Evolutionary conservation across 106 monocot genomes (phyloP), one percentile per base, ranked within the genome.

Genomic region (Vanilla planifolia): DNA sequence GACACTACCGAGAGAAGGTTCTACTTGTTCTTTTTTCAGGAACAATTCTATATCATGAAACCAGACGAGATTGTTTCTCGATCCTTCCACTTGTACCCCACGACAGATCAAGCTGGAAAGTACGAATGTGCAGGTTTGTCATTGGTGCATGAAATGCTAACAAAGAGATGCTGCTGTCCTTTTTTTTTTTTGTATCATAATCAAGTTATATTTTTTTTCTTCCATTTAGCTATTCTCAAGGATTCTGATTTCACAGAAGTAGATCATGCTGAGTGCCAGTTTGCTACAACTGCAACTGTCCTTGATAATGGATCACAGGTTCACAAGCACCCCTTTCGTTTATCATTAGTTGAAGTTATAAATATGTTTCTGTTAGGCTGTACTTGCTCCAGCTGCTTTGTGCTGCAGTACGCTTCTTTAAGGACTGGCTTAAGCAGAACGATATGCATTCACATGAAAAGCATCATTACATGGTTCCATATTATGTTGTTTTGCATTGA

Each of bases 281-380:
- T 96, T 51, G 79, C 76, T 33, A 96, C 90, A 60, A 87, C 80
- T 15, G 69, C 89, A 62, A 96, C 95, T 59, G 41, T 91, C 63
- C 73, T 96, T 67, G 85, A 91, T 59, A 96, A 96, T 81, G 95
- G 95, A 73, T 66, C 95, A 39, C 95, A 96, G 95, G 90, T 90
- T 59, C 21, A 32, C 33, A 8, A 59, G n/a, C 8, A 50, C 50
- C 14, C 3, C 50, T 2, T 11, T 50, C 8, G 50, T 50, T 25
- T 50, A 2, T 10, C 21, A 26, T 50, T 72, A 21, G 51, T 55
- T 13, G 13, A 45, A n/a, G 46, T 64, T 25, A 39, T 15, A 21
- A 14, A 27, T 15, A 30, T n/a, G n/a, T n/a, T n/a, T n/a, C n/a
- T n/a, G n/a, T n/a, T n/a, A n/a, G n/a, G n/a, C n/a, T n/a, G n/a